phyloP scores from a whole-genome alignment of 1,139 yeast species.

The Pichia sp. region DNA sequence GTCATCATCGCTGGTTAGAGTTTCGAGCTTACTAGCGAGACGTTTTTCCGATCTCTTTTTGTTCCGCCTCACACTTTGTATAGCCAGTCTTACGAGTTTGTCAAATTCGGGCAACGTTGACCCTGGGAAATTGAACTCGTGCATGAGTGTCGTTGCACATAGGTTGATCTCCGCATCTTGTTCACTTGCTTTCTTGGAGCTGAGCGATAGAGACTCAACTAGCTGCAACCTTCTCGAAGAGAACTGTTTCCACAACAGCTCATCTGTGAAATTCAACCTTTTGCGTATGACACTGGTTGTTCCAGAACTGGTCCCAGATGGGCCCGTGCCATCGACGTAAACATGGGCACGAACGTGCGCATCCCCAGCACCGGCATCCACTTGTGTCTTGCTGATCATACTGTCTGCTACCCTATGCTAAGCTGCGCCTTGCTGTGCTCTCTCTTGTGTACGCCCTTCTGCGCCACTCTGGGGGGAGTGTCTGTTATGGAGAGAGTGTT shows the following conservation, averaged over 20 bases:
- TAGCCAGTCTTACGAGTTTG: slow-evolving; percentile 84
- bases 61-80: slow-evolving; percentile 70
- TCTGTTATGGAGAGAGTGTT: too few relatives aligned
- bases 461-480: too few relatives aligned
- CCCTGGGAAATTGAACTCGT: slow-evolving; percentile 65
- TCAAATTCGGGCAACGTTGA: slow-evolving; percentile 67
- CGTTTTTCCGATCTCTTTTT: slow-evolving; percentile 46
- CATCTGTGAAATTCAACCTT: slow-evolving; percentile 71
- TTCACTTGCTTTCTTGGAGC: slow-evolving; percentile 81
- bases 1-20: slow-evolving; percentile 12
- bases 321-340: too few relatives aligned
- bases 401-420: too few relatives aligned
- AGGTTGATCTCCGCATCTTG: slow-evolving; percentile 74
- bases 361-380: too few relatives aligned
- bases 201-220: slow-evolving; percentile 72
- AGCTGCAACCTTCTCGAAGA: slow-evolving; percentile 83
- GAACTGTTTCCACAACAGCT: slow-evolving; percentile 78
- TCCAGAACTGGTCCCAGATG: too few relatives aligned
- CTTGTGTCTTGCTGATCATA: too few relatives aligned
- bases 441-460: too few relatives aligned
- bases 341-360: too few relatives aligned
- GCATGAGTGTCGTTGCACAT: slow-evolving; percentile 69
- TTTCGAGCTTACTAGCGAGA: slow-evolving; percentile 18
- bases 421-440: too few relatives aligned
- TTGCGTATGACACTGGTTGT: slow-evolving; percentile 74